These are phyloP conservation scores for Penicillium sp. DNA, from an alignment of 2,329 filamentous ascomycete genomes.

Conservation along the genomic window DNA sequence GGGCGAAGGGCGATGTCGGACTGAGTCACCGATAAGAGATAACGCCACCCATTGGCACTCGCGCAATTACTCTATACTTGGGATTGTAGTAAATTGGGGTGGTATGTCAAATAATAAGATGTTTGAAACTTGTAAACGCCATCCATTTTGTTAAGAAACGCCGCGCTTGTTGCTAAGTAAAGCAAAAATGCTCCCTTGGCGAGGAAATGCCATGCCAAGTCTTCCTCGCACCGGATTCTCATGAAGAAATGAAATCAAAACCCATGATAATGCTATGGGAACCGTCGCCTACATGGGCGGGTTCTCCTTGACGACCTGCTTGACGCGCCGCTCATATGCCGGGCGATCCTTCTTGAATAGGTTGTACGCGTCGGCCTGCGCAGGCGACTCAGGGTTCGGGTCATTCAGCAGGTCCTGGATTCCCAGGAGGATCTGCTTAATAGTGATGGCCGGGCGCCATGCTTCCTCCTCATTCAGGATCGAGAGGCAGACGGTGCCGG, in stretches of 20 bases:
- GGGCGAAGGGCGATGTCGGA: constrained; percentile 24
- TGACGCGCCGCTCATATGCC: constrained; percentile 87
- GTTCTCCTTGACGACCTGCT: constrained; percentile 84
- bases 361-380: constrained; percentile 96
- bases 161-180: constrained; percentile 25
- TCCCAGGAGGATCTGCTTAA: constrained; percentile 94
- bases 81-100: background rate
- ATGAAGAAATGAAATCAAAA: constrained; percentile 11
- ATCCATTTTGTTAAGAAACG: constrained; percentile 25
- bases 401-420: constrained; percentile 96
- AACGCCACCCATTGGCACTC: constrained; percentile 4
- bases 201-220: constrained; percentile 17
- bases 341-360: constrained; percentile 85
- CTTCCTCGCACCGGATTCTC: constrained; percentile 1
- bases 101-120: background rate
- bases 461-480: constrained; percentile 98
- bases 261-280: constrained; percentile 4
- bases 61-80: background rate
- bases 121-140: constrained; percentile 12
- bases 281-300: constrained; percentile 60
- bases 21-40: constrained; percentile 33
- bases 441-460: constrained; percentile 97
- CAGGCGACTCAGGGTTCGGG: constrained; percentile 93
- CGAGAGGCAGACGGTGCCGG: constrained; percentile 92
- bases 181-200: constrained; percentile 16